These are phyloP conservation scores for Rhizopogon roseolus DNA, from an alignment of 768 basidiomycete genomes.

Conservation along the genomic window DNA sequence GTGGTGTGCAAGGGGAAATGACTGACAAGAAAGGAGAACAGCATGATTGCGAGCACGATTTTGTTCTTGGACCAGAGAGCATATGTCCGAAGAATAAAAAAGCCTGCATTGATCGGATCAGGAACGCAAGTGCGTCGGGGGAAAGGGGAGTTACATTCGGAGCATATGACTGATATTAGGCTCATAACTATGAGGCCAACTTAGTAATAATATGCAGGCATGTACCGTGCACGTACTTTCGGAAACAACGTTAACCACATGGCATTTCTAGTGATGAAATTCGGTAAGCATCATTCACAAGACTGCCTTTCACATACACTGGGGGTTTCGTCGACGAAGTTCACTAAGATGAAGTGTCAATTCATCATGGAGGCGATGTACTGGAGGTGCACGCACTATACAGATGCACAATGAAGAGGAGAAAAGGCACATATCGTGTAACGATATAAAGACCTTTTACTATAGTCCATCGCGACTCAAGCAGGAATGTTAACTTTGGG, in stretches of 20 bases:
- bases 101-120: too few species aligned
- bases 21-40: too few species aligned
- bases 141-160: too few species aligned
- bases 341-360: neutral
- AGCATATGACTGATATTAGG: too few species aligned
- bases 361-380: neutral
- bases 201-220: neutral
- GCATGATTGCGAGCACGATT: too few species aligned
- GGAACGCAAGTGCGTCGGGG: too few species aligned
- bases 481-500: neutral
- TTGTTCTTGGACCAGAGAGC: too few species aligned
- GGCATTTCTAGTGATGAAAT: neutral
- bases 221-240: neutral
- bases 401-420: neutral
- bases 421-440: neutral
- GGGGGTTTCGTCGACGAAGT: neutral
- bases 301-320: neutral
- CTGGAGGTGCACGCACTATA: neutral
- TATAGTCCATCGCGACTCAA: neutral
- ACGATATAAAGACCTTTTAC: neutral
- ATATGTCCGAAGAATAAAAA: too few species aligned
- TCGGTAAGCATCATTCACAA: neutral
- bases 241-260: neutral
- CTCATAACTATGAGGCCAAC: too few species aligned
- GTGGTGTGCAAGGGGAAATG: too few species aligned